Evolutionary conservation across 768 basidiomycete species (phyloP).

Genomic region (Nevesoporus exiguus): DNA sequence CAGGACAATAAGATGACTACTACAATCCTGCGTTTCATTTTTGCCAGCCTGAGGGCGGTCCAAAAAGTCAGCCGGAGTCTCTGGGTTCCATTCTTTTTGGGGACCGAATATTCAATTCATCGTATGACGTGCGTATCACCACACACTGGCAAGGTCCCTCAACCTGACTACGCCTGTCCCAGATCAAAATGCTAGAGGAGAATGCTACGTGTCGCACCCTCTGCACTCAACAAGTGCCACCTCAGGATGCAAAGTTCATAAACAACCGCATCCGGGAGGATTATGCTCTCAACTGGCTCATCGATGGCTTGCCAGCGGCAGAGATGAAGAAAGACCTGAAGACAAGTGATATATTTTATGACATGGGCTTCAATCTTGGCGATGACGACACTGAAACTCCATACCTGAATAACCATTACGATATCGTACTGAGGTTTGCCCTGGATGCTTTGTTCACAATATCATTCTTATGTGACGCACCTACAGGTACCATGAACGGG

Average conservation of each 20-base stretch:
- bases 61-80: slow-evolving; percentile 73
- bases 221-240: slow-evolving; percentile 58
- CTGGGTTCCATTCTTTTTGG: slow-evolving; percentile 95
- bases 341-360: slow-evolving; percentile 84
- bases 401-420: slow-evolving; percentile 89
- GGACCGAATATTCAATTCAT: slow-evolving; percentile 89
- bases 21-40: slow-evolving; percentile 86
- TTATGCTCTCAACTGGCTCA: slow-evolving; percentile 91
- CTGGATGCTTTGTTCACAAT: background rate
- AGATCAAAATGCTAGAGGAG: slow-evolving; percentile 82
- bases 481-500: slow-evolving; percentile 74
- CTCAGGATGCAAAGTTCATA: slow-evolving; percentile 81
- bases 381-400: slow-evolving; percentile 63
- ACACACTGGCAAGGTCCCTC: background rate
- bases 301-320: slow-evolving; percentile 91
- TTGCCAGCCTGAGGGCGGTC: slow-evolving; percentile 75
- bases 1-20: slow-evolving; percentile 70
- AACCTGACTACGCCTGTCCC: slow-evolving; percentile 9
- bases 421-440: slow-evolving; percentile 69
- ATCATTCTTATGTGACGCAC: slow-evolving; percentile 8
- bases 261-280: slow-evolving; percentile 90
- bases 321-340: slow-evolving; percentile 84
- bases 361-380: slow-evolving; percentile 94
- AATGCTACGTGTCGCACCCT: slow-evolving; percentile 73
- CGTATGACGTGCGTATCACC: slow-evolving; percentile 66